Evolutionary conservation across 2,329 filamentous ascomycete genomes (phyloP).

Genomic region (Hirsutella thompsonii): DNA sequence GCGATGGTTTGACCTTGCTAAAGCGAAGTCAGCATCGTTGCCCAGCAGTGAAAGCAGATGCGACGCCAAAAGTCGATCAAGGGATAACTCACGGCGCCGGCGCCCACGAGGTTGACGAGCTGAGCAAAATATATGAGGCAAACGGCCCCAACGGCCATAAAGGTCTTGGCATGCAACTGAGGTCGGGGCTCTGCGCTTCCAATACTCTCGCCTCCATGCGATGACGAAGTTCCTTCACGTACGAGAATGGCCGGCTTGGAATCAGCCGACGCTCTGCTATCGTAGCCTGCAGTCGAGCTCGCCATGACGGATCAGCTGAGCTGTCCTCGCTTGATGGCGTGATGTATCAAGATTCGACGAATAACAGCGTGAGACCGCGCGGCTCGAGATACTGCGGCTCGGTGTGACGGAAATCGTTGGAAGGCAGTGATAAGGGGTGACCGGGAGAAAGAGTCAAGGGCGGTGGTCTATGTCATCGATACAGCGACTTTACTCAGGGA

Average conservation of each 20-base stretch:
- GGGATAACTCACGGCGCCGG: neutral
- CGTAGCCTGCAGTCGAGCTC: neutral
- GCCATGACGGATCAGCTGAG: no score
- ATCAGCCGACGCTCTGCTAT: neutral
- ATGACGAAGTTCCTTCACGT: neutral
- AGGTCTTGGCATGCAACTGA: constrained; percentile 15
- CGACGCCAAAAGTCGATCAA: no score
- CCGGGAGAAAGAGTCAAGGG: no score
- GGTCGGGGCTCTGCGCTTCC: constrained; percentile 10
- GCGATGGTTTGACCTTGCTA: constrained; percentile 21
- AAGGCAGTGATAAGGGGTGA: no score
- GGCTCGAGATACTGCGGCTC: no score
- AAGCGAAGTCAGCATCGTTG: neutral
- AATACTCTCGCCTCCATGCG: neutral
- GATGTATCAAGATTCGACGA: no score
- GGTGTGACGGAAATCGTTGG: no score
- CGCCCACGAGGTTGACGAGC: constrained; percentile 19
- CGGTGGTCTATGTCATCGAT: no score
- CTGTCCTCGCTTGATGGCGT: no score
- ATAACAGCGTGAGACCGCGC: no score
- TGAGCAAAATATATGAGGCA: constrained; percentile 22
- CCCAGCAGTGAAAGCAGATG: neutral
- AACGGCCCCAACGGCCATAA: constrained; percentile 18
- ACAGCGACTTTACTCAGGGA: no score
- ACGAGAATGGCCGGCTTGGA: neutral